These are phyloP conservation scores for Urtica urens DNA, from an alignment of 306 rosid genomes.

Conservation along the genomic window DNA sequence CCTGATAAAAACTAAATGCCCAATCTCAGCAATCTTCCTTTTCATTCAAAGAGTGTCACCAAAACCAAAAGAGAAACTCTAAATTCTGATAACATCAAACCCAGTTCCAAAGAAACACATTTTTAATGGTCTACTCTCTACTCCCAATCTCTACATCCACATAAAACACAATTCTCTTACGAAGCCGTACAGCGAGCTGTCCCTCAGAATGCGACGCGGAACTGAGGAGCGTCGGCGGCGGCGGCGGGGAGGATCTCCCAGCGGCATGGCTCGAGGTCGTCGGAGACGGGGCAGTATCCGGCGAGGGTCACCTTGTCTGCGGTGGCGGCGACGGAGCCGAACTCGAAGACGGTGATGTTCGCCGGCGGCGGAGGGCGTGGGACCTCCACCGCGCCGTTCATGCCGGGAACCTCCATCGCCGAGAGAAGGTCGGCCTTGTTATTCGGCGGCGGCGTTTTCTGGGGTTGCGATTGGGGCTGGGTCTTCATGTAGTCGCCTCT, in stretches of 20 bases:
- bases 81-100: background rate
- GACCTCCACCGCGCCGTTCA: conserved; percentile 81
- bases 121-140: background rate
- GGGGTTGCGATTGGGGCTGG: background rate
- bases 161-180: background rate
- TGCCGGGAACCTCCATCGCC: conserved; percentile 41
- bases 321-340: conserved; percentile 65
- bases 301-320: conserved; percentile 76
- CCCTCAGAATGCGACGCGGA: conserved; percentile 73
- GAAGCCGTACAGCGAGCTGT: background rate
- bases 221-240: conserved; percentile 76
- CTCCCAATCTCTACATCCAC: background rate
- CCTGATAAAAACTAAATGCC: background rate
- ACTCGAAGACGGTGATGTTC: conserved; percentile 38
- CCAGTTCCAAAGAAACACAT: background rate
- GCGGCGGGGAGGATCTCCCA: conserved; percentile 83
- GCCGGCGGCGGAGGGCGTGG: conserved; percentile 23
- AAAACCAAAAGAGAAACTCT: background rate
- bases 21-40: background rate
- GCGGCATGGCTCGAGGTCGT: conserved; percentile 94
- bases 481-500: conserved; percentile 36
- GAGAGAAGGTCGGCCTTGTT: conserved; percentile 9
- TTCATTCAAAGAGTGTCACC: background rate
- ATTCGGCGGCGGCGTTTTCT: conserved; percentile 3
- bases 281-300: conserved; percentile 90